Percentiles rank a stretch among this genome's conserved stretches.
Conservation (phyloP, 139 green algal species). For the Mesotaenium endlicherianum region DNA sequence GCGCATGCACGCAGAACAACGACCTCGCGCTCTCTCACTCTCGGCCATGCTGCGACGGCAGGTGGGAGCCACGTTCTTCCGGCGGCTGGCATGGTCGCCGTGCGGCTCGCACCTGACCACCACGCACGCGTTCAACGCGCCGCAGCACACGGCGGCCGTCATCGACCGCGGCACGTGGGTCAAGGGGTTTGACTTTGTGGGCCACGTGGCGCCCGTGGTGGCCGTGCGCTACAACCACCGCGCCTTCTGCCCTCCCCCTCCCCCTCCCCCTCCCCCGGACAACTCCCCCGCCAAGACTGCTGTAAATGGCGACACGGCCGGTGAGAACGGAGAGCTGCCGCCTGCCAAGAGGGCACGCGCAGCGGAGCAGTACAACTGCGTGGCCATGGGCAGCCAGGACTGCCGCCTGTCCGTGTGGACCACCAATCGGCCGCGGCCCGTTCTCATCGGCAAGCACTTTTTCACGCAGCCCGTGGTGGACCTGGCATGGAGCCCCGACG, state of each 20-base stretch:
- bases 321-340: neutral
- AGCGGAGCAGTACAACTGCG: conserved; percentile 42
- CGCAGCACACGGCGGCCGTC: conserved; percentile 62
- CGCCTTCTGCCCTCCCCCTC: conserved; percentile 58
- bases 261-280: neutral
- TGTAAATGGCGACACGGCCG: neutral
- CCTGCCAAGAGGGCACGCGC: neutral
- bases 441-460: conserved; percentile 48
- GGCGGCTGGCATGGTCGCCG: conserved; percentile 62
- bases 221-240: conserved; percentile 67
- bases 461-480: conserved; percentile 67
- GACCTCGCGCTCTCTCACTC: too few relatives aligned
- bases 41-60: too few relatives aligned
- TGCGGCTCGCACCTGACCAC: conserved; percentile 72
- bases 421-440: conserved; percentile 39
- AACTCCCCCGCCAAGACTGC: neutral
- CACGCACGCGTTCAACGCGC: conserved; percentile 65
- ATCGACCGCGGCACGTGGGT: conserved; percentile 55
- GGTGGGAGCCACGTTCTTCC: conserved; percentile 57
- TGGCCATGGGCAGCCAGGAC: conserved; percentile 72
- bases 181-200: conserved; percentile 54
- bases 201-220: conserved; percentile 68
- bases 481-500: conserved; percentile 79
- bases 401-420: conserved; percentile 62
- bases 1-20: neutral